These are phyloP conservation scores for Rhinocladiella mackenziei DNA, from an alignment of 2,329 filamentous ascomycete species.

Conservation along the genomic window DNA sequence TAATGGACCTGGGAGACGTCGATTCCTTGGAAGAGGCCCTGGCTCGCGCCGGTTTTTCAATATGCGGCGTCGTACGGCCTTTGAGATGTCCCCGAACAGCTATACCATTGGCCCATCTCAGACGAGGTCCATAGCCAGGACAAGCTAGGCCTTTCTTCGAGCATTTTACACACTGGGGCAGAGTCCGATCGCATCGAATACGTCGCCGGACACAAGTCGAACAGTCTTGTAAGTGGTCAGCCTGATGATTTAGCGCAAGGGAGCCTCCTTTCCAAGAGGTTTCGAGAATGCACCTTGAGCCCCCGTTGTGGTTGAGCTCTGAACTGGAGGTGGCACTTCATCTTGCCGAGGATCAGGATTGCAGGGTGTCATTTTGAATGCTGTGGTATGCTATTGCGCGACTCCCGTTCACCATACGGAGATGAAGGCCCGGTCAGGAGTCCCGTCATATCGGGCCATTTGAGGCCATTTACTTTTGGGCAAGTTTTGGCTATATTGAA, in stretches of 20 bases:
- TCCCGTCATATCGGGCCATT: no score
- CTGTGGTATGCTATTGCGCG: not conserved
- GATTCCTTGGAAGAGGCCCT: slow-evolving; percentile 11
- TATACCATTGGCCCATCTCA: slow-evolving; percentile 31
- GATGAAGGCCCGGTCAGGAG: no score
- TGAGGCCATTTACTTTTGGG: no score
- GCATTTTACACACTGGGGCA: slow-evolving; percentile 31
- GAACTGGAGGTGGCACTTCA: slow-evolving; percentile 1
- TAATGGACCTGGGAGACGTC: slow-evolving; percentile 10
- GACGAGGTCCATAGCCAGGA: slow-evolving; percentile 30
- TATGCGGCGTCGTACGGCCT: slow-evolving; percentile 22
- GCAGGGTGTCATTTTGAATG: not conserved
- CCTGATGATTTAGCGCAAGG: not conserved
- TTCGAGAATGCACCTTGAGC: slow-evolving; percentile 17
- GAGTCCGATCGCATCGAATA: slow-evolving; percentile 31
- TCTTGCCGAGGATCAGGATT: not conserved
- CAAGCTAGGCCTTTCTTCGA: slow-evolving; percentile 29
- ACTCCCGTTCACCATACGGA: not conserved
- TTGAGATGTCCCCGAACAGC: slow-evolving; percentile 31
- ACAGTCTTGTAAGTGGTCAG: slow-evolving; percentile 15
- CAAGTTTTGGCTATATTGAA: no score
- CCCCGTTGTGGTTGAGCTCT: slow-evolving; percentile 9
- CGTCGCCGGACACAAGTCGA: slow-evolving; percentile 29
- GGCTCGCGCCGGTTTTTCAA: slow-evolving; percentile 15
- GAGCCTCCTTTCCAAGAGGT: not conserved